phyloP scores from a whole-genome alignment of 2,329 filamentous ascomycete species.

The Esteya vermicola region DNA sequence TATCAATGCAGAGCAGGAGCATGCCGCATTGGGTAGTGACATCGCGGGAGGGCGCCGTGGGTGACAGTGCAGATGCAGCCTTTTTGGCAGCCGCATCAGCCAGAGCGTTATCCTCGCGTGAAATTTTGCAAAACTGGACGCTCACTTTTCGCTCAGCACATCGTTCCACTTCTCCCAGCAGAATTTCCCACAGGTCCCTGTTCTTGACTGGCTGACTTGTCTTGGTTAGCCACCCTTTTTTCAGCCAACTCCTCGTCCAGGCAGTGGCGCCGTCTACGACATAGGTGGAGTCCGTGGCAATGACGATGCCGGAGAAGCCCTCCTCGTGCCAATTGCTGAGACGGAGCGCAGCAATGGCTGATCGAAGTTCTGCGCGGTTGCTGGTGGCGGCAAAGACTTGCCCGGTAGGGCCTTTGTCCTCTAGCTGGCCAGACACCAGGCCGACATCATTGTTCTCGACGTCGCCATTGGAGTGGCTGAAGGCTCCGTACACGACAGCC shows the following conservation, averaged over 20 bases:
- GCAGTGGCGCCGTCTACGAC: slow-evolving; percentile 29
- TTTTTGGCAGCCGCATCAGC: slow-evolving; percentile 26
- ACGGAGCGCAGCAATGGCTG: slow-evolving; percentile 33
- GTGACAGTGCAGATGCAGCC: slow-evolving; percentile 5
- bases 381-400: slow-evolving; percentile 20
- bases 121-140: slow-evolving; percentile 34
- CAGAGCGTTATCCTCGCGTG: slow-evolving; percentile 23
- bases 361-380: slow-evolving; percentile 41
- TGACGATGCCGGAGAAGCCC: slow-evolving; percentile 25
- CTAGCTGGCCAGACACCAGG: slow-evolving; percentile 16
- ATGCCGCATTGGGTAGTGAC: neutral
- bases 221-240: slow-evolving; percentile 27
- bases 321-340: slow-evolving; percentile 28
- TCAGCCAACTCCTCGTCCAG: slow-evolving; percentile 27
- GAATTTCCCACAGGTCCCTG: slow-evolving; percentile 34
- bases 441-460: too few relatives aligned
- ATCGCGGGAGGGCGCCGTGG: neutral
- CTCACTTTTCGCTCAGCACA: slow-evolving; percentile 15
- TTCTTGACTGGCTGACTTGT: slow-evolving; percentile 27
- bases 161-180: slow-evolving; percentile 26
- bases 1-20: neutral
- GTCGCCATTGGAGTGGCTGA: slow-evolving; percentile 12
- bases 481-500: slow-evolving; percentile 22
- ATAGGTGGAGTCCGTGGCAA: slow-evolving; percentile 41
- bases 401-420: slow-evolving; percentile 20